Conservation (phyloP, 805 yeast species). For the Cyberlindnera sargentensis region DNA sequence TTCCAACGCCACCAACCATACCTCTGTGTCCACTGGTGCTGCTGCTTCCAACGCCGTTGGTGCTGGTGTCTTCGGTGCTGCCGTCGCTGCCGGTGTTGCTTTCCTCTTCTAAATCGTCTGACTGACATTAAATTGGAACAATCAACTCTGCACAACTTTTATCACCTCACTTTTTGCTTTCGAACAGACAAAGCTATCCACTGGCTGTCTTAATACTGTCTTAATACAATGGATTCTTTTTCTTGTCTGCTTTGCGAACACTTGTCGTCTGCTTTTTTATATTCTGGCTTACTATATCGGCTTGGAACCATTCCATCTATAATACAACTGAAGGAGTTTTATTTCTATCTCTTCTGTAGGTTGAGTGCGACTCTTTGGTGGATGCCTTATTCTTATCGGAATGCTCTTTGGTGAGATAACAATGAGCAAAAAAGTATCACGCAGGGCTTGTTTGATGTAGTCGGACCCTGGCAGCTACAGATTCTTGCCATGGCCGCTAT, state of each 20-base stretch:
- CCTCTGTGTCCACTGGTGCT: conserved; percentile 40
- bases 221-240: conserved; percentile 12
- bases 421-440: too few species aligned
- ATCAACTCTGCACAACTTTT: conserved; percentile 5
- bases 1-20: conserved; percentile 34
- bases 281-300: too few species aligned
- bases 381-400: too few species aligned
- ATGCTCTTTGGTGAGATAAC: too few species aligned
- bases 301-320: background rate
- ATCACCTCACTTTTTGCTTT: background rate
- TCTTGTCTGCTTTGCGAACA: conserved; percentile 4
- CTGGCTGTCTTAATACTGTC: conserved; percentile 4
- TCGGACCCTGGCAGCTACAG: too few species aligned
- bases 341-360: background rate
- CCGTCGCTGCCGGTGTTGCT: conserved; percentile 76
- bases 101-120: conserved; percentile 34
- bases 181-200: conserved; percentile 1
- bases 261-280: conserved; percentile 3
- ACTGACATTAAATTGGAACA: conserved; percentile 2
- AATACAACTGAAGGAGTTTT: background rate
- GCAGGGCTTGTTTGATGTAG: too few species aligned
- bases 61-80: conserved; percentile 77
- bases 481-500: too few species aligned
- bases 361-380: background rate
- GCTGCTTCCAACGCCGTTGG: conserved; percentile 50